Evolutionary conservation across 441 rosid species (phyloP).

Genomic region (Corymbia calophylla): DNA sequence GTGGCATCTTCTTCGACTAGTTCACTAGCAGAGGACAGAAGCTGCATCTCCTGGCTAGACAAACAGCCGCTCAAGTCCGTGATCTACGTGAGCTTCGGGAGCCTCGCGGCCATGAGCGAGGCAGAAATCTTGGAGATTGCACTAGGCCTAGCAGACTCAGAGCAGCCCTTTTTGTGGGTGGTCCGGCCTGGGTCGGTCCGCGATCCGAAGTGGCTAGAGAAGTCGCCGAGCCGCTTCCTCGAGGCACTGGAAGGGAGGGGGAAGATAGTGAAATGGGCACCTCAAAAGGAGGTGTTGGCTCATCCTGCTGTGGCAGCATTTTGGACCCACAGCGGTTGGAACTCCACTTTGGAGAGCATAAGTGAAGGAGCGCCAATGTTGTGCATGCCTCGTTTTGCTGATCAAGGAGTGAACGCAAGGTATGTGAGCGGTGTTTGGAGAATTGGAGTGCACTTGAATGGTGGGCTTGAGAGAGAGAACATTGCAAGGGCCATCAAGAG

Average conservation of each 20-base stretch:
- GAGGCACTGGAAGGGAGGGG: neutral
- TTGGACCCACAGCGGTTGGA: constrained; percentile 21
- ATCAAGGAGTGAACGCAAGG: constrained; percentile 28
- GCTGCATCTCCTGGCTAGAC: constrained; percentile 8
- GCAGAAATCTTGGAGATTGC: neutral
- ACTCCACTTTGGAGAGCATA: constrained; percentile 36
- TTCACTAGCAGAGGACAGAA: neutral
- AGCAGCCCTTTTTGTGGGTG: constrained; percentile 2
- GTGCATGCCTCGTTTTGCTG: constrained; percentile 34
- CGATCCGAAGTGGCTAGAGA: neutral
- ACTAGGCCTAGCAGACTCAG: neutral
- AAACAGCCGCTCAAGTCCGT: neutral
- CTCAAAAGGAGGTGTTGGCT: constrained; percentile 1
- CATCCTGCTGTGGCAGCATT: neutral
- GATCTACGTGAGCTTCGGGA: constrained; percentile 10
- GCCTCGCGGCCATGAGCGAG: neutral
- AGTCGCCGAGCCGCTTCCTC: neutral
- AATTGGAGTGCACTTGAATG: constrained; percentile 22
- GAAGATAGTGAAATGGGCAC: constrained; percentile 1
- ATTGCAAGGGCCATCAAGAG: constrained; percentile 23
- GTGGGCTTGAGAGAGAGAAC: constrained; percentile 19
- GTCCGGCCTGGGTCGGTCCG: neutral
- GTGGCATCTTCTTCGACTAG: neutral
- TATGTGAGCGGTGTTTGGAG: constrained; percentile 26
- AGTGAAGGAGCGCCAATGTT: constrained; percentile 44